Base-by-base conservation (phyloP, 2,329 filamentous ascomycete genomes). In the Alternaria infectoria region DNA sequence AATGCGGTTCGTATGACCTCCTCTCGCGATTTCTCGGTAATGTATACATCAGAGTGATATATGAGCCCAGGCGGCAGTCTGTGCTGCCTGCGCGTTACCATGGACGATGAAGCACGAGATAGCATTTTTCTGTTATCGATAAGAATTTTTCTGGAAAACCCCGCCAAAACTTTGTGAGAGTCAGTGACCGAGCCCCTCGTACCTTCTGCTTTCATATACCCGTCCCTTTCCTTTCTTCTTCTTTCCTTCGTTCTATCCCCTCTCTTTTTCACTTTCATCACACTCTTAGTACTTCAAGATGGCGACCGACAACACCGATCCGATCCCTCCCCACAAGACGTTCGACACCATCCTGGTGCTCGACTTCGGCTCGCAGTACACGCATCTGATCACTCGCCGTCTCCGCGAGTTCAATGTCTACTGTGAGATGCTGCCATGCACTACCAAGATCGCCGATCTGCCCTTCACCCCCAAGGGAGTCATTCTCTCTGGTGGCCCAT, bases 361-460 rank as follows among this genome's bases (percentile, higher is more conserved):
- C 72, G 90, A 92, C 80, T 92, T 92, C 77, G 90, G 87, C 69
- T 90, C 87, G 23, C 90, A 92, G 81, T 91, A 90, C 74, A 89
- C 88, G 44, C 91, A 93, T 79, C 84, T 94, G 43, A 93, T 94
- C 75, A 89, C 89, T 10, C 86, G 92, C 58, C 88, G 92, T 32
- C 86, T 96, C 26, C 87, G 93, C 71, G 88, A 91, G 72, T 86
- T 96, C 81, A 91, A 90, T 83, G 87, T 96, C 79, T 97, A 92
- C 84, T 89, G 89, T 65, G 93, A 97, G 83, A 91, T 97, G 90
- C 88, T 96, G 46, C 92, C 92, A 21, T 97, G 93, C 81, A 96
- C 91, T 49, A 89, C 91, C 74, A 95, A 95, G 84, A 81, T 96
- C 21, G 83, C 87, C 7, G 92, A 96, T 59, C 86, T 97, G 32